phyloP scores from a whole-genome alignment of 2,329 filamentous ascomycete genomes.

The Aspergillus sp. region DNA sequence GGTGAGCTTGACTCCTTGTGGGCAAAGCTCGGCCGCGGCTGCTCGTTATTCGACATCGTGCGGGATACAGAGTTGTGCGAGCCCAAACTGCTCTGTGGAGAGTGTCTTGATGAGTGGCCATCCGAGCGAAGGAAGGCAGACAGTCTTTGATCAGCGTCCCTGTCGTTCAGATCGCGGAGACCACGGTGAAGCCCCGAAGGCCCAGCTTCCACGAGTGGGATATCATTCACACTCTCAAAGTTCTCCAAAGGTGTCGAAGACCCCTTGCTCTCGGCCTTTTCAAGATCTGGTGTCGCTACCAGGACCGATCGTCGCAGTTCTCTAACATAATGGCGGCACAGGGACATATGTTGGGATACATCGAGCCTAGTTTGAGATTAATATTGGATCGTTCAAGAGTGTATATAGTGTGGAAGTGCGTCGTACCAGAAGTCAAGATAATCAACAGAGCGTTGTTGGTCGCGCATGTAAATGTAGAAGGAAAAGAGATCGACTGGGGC shows the following conservation, averaged over 20 bases:
- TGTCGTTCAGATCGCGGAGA: slow-evolving; percentile 66
- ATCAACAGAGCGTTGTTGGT: slow-evolving; percentile 95
- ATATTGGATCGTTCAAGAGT: background rate
- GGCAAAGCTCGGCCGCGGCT: slow-evolving; percentile 56
- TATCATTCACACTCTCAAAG: slow-evolving; percentile 68
- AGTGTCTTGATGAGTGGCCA: slow-evolving; percentile 48
- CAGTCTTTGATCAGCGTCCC: slow-evolving; percentile 81
- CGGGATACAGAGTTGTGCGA: slow-evolving; percentile 45
- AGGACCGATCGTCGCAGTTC: slow-evolving; percentile 91
- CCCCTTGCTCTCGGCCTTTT: slow-evolving; percentile 76
- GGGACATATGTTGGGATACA: slow-evolving; percentile 97
- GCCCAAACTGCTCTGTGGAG: slow-evolving; percentile 54
- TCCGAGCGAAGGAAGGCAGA: slow-evolving; percentile 79
- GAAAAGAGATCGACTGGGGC: slow-evolving; percentile 96
- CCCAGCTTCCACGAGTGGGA: slow-evolving; percentile 47
- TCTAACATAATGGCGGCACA: slow-evolving; percentile 93
- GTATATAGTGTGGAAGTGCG: background rate
- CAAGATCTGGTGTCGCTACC: slow-evolving; percentile 85
- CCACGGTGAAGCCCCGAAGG: slow-evolving; percentile 57
- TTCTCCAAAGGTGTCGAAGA: slow-evolving; percentile 78
- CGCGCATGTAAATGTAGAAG: slow-evolving; percentile 99
- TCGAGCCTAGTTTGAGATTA: slow-evolving; percentile 70
- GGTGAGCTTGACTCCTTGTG: slow-evolving; percentile 79
- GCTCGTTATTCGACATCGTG: slow-evolving; percentile 43
- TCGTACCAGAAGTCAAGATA: slow-evolving; percentile 98